phyloP scores from a whole-genome alignment of 129 eudicot species.

The Saposhnikovia divaricata region DNA sequence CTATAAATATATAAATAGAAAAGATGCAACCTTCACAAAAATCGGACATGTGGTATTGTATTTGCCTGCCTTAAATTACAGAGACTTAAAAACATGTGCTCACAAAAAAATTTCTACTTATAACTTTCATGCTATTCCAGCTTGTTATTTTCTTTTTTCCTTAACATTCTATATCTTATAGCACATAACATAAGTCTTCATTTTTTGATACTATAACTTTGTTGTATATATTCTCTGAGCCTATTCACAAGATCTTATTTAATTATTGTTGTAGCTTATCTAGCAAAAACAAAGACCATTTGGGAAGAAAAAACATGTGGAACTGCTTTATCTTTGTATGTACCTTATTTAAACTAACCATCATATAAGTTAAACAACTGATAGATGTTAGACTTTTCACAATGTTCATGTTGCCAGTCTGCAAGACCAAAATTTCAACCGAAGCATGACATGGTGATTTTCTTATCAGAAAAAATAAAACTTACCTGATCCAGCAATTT shows the following conservation, averaged over 20 bases:
- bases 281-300: neutral
- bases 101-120: neutral
- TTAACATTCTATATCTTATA: neutral
- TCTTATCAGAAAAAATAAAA: neutral
- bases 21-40: neutral
- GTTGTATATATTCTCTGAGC: neutral
- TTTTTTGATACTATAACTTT: neutral
- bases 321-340: neutral
- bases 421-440: neutral
- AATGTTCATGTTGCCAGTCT: neutral
- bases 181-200: neutral
- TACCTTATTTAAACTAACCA: neutral
- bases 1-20: neutral
- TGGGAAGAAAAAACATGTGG: neutral
- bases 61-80: neutral
- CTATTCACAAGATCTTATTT: neutral
- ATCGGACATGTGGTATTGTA: neutral
- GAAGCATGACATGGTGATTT: neutral
- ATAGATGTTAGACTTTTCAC: neutral
- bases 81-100: neutral
- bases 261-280: neutral
- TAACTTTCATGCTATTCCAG: neutral
- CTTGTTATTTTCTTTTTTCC: neutral
- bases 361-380: neutral
- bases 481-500: slow-evolving; percentile 96